Evolutionary conservation across 2,329 filamentous ascomycete genomes (phyloP).

Genomic region (Pyrenochaeta sp.): DNA sequence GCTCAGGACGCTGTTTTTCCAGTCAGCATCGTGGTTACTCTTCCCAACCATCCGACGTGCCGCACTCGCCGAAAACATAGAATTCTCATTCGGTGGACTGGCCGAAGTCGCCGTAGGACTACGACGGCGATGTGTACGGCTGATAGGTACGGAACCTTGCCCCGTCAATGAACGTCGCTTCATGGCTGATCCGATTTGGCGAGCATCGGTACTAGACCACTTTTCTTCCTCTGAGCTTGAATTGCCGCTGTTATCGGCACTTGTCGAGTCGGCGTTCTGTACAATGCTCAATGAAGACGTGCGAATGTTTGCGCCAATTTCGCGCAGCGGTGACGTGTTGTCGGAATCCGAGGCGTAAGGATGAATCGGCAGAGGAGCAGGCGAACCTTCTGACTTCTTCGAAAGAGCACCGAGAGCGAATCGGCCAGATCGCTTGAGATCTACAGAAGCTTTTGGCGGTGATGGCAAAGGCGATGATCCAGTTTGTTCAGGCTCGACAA

Average conservation of each 20-base stretch:
- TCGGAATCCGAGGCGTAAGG: slow-evolving; percentile 67
- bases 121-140: slow-evolving; percentile 59
- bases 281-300: slow-evolving; percentile 63
- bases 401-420: slow-evolving; percentile 91
- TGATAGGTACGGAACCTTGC: slow-evolving; percentile 50
- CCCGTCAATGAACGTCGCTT: slow-evolving; percentile 59
- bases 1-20: slow-evolving; percentile 65
- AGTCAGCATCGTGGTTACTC: slow-evolving; percentile 64
- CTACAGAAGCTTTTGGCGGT: slow-evolving; percentile 65
- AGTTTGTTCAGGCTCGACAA: slow-evolving; percentile 33
- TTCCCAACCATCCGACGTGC: slow-evolving; percentile 70
- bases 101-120: slow-evolving; percentile 59
- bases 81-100: slow-evolving; percentile 64
- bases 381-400: slow-evolving; percentile 69
- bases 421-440: slow-evolving; percentile 69
- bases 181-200: slow-evolving; percentile 64
- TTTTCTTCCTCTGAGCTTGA: slow-evolving; percentile 59
- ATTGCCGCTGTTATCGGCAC: slow-evolving; percentile 41
- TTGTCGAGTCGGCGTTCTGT: slow-evolving; percentile 43
- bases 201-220: slow-evolving; percentile 60
- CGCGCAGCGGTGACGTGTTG: slow-evolving; percentile 54
- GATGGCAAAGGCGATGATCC: slow-evolving; percentile 66
- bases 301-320: slow-evolving; percentile 54
- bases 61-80: slow-evolving; percentile 70
- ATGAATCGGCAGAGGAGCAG: slow-evolving; percentile 63